Conservation (phyloP, 1,139 yeast species). For the Kluyveromyces sp. region DNA sequence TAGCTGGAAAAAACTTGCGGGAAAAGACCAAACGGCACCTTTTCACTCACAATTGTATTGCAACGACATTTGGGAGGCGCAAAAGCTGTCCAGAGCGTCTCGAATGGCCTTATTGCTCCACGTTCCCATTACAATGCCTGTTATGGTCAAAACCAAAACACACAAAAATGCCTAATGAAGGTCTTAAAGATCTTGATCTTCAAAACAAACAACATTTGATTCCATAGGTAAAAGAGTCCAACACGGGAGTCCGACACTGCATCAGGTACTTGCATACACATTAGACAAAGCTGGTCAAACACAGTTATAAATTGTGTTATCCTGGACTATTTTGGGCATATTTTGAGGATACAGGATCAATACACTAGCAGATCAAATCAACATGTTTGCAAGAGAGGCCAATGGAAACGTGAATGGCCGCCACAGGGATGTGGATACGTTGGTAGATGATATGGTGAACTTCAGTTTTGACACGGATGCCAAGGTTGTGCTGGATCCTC, state of each 20-base stretch:
- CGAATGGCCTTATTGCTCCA: background rate
- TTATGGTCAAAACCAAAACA: conserved; percentile 6
- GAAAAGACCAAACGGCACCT: too few species aligned
- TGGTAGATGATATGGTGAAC: conserved; percentile 32
- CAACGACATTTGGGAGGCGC: too few species aligned
- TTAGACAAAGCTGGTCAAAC: background rate
- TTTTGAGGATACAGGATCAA: too few species aligned
- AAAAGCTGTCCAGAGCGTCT: too few species aligned
- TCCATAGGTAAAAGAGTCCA: background rate
- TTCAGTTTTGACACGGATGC: conserved; percentile 24
- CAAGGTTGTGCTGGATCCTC: conserved; percentile 9
- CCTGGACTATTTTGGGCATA: too few species aligned
- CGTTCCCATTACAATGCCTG: conserved; percentile 2
- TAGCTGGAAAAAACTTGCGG: too few species aligned
- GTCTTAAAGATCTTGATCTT: background rate
- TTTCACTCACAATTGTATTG: too few species aligned
- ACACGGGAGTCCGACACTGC: background rate
- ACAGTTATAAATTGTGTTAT: too few species aligned
- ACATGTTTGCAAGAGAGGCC: conserved; percentile 23
- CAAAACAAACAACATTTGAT: background rate
- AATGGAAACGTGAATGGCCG: conserved; percentile 12
- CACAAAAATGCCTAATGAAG: background rate
- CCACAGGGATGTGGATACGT: conserved; percentile 27
- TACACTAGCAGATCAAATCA: too few species aligned
- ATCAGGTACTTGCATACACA: background rate